These are phyloP conservation scores for Trichoderma sp. DNA, from an alignment of 2,329 filamentous ascomycete genomes.

Conservation along the genomic window DNA sequence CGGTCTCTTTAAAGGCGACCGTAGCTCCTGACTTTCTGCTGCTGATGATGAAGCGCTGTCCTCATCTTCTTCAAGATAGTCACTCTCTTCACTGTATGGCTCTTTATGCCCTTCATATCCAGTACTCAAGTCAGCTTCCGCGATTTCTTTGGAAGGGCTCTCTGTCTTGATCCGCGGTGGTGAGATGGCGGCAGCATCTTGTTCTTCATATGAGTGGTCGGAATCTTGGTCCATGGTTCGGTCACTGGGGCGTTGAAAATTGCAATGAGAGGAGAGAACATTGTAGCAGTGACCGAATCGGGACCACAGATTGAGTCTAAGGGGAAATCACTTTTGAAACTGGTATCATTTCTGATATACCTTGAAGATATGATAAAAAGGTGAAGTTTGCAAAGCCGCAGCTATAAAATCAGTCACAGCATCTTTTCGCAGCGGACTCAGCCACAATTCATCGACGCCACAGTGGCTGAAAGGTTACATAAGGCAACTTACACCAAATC, in stretches of 20 bases:
- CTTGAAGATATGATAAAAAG: not conserved
- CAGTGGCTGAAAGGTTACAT: slow-evolving; percentile 15
- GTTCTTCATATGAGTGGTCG: slow-evolving; percentile 26
- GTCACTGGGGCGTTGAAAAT: slow-evolving; percentile 26
- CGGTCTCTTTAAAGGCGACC: slow-evolving; percentile 34
- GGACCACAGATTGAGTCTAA: not conserved
- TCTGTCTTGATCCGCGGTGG: slow-evolving; percentile 22
- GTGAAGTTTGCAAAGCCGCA: not conserved
- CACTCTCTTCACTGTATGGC: not conserved
- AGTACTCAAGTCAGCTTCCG: not conserved
- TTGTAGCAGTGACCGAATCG: slow-evolving; percentile 28
- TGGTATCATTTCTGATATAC: not conserved
- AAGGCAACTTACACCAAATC: slow-evolving; percentile 8
- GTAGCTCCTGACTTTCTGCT: slow-evolving; percentile 4
- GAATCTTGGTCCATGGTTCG: slow-evolving; percentile 36
- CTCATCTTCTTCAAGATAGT: not conserved
- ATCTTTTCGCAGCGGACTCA: not conserved
- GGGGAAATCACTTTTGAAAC: not conserved
- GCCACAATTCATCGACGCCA: slow-evolving; percentile 6
- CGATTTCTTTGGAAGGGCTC: not conserved
- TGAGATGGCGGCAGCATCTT: slow-evolving; percentile 2
- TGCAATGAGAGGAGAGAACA: slow-evolving; percentile 31
- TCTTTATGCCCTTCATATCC: not conserved
- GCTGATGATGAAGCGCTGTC: not conserved
- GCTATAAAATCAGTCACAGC: not conserved